These are phyloP conservation scores for Nicotiana tabacum DNA, from an alignment of 257 asterid species.

Conservation along the genomic window DNA sequence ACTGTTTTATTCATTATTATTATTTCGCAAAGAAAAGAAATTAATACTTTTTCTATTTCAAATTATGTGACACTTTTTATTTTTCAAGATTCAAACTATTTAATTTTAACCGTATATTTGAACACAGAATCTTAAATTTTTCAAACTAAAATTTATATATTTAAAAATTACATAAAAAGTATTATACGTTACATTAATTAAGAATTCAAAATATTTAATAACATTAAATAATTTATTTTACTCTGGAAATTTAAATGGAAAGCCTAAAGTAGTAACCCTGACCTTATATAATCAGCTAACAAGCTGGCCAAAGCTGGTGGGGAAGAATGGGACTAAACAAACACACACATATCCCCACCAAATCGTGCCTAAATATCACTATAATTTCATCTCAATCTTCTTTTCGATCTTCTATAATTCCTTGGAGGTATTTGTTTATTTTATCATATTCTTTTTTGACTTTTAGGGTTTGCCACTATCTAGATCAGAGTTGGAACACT, in stretches of 20 bases:
- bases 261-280: constrained; percentile 27
- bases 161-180: too few species aligned
- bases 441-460: constrained; percentile 10
- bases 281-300: constrained; percentile 24
- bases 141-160: too few species aligned
- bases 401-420: constrained; percentile 12
- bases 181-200: too few species aligned
- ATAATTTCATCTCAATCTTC: background rate
- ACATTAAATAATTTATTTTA: too few species aligned
- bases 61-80: too few species aligned
- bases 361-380: constrained; percentile 25
- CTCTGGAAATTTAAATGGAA: too few species aligned
- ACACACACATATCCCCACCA: constrained; percentile 23
- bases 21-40: background rate
- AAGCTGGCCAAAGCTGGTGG: constrained; percentile 49
- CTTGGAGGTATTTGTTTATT: constrained; percentile 3
- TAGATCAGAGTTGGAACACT: constrained; percentile 18
- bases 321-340: constrained; percentile 17
- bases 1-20: background rate
- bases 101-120: too few species aligned
- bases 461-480: background rate
- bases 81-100: too few species aligned
- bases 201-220: too few species aligned
- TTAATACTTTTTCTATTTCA: background rate
- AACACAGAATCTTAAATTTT: too few species aligned